Base-by-base conservation (phyloP, 176 grass and related monocot genomes). In the Poa annua region DNA sequence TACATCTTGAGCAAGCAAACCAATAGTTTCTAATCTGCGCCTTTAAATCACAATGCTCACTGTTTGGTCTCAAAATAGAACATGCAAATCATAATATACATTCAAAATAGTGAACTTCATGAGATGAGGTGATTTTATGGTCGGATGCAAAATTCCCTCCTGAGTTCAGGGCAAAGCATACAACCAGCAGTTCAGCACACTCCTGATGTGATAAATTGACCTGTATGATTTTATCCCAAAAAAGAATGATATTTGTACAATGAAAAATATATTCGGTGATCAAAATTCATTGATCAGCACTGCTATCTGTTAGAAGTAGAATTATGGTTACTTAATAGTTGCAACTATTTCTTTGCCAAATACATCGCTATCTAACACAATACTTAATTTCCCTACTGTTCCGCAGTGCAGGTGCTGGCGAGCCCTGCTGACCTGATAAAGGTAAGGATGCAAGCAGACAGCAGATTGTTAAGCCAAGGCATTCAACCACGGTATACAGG, bases 341-440 rank as follows among this genome's bases (percentile, higher is more conserved):
- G 19, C 21, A 85, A 4, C 25, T 19, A 36, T 79, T 79, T 84
- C 2, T 21, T 41, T 61, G 48, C 35, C 42, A 4, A 45, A 76
- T 60, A 11, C 26, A 50, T 76, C 59, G 8, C 77, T 75, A 68
- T 73, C 50, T 54, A 83, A 65, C 35, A 5, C 67, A 62, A 25
- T 48, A 71, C 12, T 42, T 84, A 84, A 82, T 54, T 42, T 88
- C 56, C 55, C 54, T 86, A 19, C 56, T 62, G 51, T 48, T 86
- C 33, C 32, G 55, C 76, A 87, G 81, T 86, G 85, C 77, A 97
- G 94, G 83, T 97, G 36, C 41, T 94, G 73, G 55, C 91, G 21
- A 97, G 91, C 81, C 94, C 94, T 49, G 89, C 91, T 35, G 94
- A 97, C 80, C 89, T 97, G 38, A 92, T 94, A 20, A 97, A 97